phyloP scores from a whole-genome alignment of 2,329 filamentous ascomycete genomes.

The Exophiala sp. region DNA sequence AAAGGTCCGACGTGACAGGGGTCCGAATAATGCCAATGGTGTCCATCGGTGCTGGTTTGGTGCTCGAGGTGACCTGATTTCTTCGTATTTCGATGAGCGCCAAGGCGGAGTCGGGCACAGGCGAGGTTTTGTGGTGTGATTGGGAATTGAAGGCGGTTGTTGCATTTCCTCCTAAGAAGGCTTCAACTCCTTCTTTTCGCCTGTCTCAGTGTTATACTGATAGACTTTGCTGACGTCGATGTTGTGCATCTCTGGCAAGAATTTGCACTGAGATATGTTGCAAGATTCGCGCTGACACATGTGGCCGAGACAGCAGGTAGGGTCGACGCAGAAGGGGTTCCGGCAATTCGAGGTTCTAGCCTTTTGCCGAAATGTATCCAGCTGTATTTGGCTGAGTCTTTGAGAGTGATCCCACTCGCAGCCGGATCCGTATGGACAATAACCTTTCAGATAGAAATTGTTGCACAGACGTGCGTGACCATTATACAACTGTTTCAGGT shows the following conservation, averaged over 20 bases:
- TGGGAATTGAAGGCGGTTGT: not conserved
- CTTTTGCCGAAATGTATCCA: slow-evolving; percentile 24
- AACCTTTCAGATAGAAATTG: slow-evolving; percentile 55
- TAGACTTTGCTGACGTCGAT: slow-evolving; percentile 20
- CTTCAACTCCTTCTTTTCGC: slow-evolving; percentile 13
- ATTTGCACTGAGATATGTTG: slow-evolving; percentile 19
- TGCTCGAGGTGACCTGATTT: not conserved
- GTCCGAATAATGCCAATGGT: not conserved
- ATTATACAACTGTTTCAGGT: slow-evolving; percentile 42
- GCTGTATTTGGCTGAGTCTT: slow-evolving; percentile 15
- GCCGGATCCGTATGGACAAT: slow-evolving; percentile 44
- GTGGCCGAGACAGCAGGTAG: slow-evolving; percentile 22
- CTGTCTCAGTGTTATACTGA: slow-evolving; percentile 14
- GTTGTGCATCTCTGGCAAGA: slow-evolving; percentile 24
- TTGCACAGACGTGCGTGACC: slow-evolving; percentile 63
- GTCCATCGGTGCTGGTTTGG: not conserved
- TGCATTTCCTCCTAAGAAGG: slow-evolving; percentile 15
- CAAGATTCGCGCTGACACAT: slow-evolving; percentile 20
- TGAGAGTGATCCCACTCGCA: slow-evolving; percentile 24
- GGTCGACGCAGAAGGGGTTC: slow-evolving; percentile 21
- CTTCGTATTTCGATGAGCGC: not conserved
- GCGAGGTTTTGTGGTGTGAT: not conserved
- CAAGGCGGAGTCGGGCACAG: too few species aligned
- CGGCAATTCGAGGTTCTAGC: slow-evolving; percentile 24
- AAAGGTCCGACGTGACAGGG: not conserved